Evolutionary conservation across 106 monocot species (phyloP).

Genomic region (Chionographis japonica): DNA sequence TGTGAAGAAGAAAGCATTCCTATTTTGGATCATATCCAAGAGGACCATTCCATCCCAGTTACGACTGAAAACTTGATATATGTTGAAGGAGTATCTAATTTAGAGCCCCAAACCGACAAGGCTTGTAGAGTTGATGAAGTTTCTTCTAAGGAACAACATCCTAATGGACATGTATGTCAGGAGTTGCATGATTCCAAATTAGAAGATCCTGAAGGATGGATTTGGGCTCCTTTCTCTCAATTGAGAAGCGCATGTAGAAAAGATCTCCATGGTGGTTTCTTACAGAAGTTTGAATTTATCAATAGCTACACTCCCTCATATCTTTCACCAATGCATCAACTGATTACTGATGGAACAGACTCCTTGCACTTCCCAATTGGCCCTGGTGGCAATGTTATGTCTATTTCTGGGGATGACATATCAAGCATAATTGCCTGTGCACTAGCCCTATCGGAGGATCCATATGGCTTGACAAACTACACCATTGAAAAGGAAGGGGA

Average conservation of each 20-base stretch:
- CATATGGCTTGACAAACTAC: slow-evolving; percentile 8
- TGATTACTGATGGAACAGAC: slow-evolving; percentile 20
- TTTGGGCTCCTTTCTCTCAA: slow-evolving; percentile 69
- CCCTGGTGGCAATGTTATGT: slow-evolving; percentile 46
- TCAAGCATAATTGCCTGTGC: slow-evolving; percentile 89
- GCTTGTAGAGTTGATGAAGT: not conserved
- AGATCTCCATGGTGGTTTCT: slow-evolving; percentile 47
- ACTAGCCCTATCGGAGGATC: slow-evolving; percentile 35
- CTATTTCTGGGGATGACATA: slow-evolving; percentile 71
- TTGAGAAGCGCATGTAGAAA: slow-evolving; percentile 43
- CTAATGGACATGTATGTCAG: not conserved
- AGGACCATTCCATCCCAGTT: slow-evolving; percentile 12
- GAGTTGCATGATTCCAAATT: slow-evolving; percentile 6
- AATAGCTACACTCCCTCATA: slow-evolving; percentile 40
- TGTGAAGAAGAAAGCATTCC: slow-evolving; percentile 15
- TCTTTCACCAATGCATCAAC: slow-evolving; percentile 31
- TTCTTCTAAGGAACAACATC: not conserved
- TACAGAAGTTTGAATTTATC: slow-evolving; percentile 54
- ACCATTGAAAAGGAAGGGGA: slow-evolving; percentile 17
- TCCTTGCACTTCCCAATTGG: slow-evolving; percentile 40
- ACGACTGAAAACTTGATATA: slow-evolving; percentile 3
- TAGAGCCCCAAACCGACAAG: slow-evolving; percentile 9
- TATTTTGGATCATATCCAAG: slow-evolving; percentile 16
- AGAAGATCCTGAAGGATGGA: slow-evolving; percentile 41
- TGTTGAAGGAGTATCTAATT: slow-evolving; percentile 1